A percentile compares a stretch with the other conserved stretches of the same genome.
Conservation (phyloP, 139 green algal species). For the Chlamydomonas eustigma region DNA sequence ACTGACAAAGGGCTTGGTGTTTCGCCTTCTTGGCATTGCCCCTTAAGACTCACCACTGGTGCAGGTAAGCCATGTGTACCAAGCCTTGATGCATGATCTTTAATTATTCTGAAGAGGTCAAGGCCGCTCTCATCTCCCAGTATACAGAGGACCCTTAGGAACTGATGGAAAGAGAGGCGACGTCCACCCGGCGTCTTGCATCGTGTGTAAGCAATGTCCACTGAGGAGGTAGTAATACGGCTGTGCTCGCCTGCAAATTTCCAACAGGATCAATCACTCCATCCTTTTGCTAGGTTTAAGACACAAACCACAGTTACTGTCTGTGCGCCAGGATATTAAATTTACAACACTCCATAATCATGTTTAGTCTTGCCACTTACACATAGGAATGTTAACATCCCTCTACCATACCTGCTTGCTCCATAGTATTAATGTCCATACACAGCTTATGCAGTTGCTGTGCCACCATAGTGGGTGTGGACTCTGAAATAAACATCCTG, state of each 20-base stretch:
- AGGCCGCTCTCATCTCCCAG: conserved; percentile 1
- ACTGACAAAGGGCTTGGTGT: too few relatives aligned
- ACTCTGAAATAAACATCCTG: conserved; percentile 3
- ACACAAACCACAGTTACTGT: too few relatives aligned
- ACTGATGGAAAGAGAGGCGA: conserved; percentile 10
- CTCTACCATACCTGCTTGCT: not conserved
- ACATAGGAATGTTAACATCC: too few relatives aligned
- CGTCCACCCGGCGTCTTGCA: not conserved
- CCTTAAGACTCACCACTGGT: conserved; percentile 7
- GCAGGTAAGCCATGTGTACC: not conserved
- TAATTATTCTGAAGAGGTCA: not conserved
- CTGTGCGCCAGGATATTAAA: not conserved
- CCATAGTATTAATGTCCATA: conserved; percentile 10
- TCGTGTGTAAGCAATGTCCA: conserved; percentile 17
- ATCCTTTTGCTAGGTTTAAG: too few relatives aligned
- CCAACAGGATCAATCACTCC: too few relatives aligned
- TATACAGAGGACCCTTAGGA: conserved; percentile 3
- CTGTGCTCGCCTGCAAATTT: too few relatives aligned
- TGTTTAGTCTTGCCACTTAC: too few relatives aligned
- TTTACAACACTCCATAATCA: too few relatives aligned
- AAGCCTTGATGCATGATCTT: not conserved
- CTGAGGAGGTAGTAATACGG: not conserved
- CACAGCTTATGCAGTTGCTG: conserved; percentile 25
- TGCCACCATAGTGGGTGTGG: conserved; percentile 16
- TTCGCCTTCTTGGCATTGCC: too few relatives aligned